Conservation (phyloP, 2,329 filamentous ascomycete genomes). For the Alternaria conjuncta region DNA sequence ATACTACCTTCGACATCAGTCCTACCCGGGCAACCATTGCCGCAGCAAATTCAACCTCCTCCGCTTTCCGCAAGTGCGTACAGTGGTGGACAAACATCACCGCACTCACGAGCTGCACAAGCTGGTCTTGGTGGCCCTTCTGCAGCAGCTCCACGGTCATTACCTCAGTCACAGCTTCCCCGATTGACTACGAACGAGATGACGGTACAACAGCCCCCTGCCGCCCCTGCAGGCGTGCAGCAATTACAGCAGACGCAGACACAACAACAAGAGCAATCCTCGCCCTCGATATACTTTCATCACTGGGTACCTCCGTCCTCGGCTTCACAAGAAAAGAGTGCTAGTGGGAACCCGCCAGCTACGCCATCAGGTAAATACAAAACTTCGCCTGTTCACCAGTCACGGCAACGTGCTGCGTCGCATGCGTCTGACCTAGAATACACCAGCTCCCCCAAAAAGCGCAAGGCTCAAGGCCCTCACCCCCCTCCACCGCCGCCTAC, state of each 20-base stretch:
- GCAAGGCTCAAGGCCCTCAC: slow-evolving; percentile 70
- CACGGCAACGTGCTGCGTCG: slow-evolving; percentile 58
- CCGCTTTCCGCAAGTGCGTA: slow-evolving; percentile 49
- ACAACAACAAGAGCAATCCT: slow-evolving; percentile 67
- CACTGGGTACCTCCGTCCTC: slow-evolving; percentile 81
- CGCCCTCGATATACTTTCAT: slow-evolving; percentile 85
- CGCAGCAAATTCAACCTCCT: slow-evolving; percentile 47
- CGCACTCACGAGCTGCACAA: slow-evolving; percentile 42
- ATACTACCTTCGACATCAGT: slow-evolving; percentile 43
- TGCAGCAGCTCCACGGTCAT: slow-evolving; percentile 53
- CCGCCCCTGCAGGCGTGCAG: slow-evolving; percentile 48
- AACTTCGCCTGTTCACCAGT: slow-evolving; percentile 48
- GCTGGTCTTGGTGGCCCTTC: slow-evolving; percentile 40
- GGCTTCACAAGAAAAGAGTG: slow-evolving; percentile 61
- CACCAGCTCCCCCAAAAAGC: slow-evolving; percentile 82
- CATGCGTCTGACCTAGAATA: slow-evolving; percentile 64
- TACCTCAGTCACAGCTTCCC: slow-evolving; percentile 56
- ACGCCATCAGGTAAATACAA: slow-evolving; percentile 71
- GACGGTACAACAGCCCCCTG: slow-evolving; percentile 56
- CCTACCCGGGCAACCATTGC: slow-evolving; percentile 47
- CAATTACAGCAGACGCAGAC: slow-evolving; percentile 57
- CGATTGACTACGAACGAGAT: slow-evolving; percentile 61
- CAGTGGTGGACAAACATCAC: slow-evolving; percentile 40
- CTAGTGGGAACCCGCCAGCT: slow-evolving; percentile 69
- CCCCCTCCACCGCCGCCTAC: slow-evolving; percentile 59